phyloP scores from a whole-genome alignment of 352 stramenopile genomes.

The Phytopythium litorale region DNA sequence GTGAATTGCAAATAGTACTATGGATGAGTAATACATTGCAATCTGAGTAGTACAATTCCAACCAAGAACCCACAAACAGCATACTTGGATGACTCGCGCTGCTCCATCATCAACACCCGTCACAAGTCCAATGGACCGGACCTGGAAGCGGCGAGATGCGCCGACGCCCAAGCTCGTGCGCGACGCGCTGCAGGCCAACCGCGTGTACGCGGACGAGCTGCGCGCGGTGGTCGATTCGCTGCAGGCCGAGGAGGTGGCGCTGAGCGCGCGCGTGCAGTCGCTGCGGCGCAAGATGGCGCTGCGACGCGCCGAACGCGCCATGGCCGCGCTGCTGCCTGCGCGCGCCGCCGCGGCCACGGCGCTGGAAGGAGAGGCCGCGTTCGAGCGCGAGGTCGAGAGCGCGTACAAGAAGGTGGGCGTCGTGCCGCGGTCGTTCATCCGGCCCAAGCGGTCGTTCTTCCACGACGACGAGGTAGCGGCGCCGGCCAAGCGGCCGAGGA shows the following conservation, averaged over 20 bases:
- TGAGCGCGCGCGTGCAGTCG: conserved; percentile 33
- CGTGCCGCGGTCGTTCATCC: conserved; percentile 53
- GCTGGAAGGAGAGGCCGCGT: conserved; percentile 10
- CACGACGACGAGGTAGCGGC: conserved; percentile 27
- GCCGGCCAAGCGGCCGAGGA: conserved; percentile 16
- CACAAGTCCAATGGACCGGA: conserved; percentile 2
- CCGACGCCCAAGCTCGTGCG: conserved; percentile 5
- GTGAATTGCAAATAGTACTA: too few relatives aligned
- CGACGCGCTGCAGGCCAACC: conserved; percentile 41
- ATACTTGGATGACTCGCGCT: not conserved
- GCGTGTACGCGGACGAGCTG: conserved; percentile 38
- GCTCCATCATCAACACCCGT: not conserved
- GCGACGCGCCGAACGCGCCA: conserved; percentile 43
- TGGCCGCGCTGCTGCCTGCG: conserved; percentile 25
- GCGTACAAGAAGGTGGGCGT: conserved; percentile 33
- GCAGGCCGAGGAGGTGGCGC: conserved; percentile 27
- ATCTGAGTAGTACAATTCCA: too few relatives aligned
- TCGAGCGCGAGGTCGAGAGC: conserved; percentile 23
- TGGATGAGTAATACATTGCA: too few relatives aligned
- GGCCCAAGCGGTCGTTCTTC: conserved; percentile 57
- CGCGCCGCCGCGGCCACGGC: not conserved
- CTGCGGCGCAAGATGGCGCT: conserved; percentile 51
- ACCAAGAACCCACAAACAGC: too few relatives aligned
- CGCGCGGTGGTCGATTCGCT: conserved; percentile 27
- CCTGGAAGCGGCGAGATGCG: not conserved